Conservation (phyloP, 805 yeast genomes). For the Huiozyma sinensis region DNA sequence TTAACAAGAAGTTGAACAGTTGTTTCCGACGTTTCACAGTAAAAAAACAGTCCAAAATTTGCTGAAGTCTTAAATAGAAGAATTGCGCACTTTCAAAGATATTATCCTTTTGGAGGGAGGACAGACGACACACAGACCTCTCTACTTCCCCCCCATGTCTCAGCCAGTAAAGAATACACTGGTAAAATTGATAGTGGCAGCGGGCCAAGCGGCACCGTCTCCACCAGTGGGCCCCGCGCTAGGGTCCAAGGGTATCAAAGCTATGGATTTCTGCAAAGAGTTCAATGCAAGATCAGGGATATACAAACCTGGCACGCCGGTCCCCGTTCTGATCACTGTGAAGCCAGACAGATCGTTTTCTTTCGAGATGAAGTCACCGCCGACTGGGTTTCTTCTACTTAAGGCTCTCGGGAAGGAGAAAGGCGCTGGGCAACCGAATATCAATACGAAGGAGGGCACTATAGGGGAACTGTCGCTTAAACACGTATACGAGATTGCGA, state of each 20-base stretch:
- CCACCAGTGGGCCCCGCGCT: constrained; percentile 99
- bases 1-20: no score
- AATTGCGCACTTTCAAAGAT: no score
- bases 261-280: constrained; percentile 96
- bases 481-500: constrained; percentile 90
- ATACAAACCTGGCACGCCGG: constrained; percentile 75
- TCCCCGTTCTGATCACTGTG: constrained; percentile 76
- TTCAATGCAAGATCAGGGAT: constrained; percentile 94
- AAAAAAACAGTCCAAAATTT: no score
- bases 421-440: constrained; percentile 55
- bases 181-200: constrained; percentile 86
- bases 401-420: constrained; percentile 63
- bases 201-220: constrained; percentile 96
- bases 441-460: constrained; percentile 14
- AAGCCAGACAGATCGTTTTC: constrained; percentile 87
- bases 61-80: no score
- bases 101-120: not conserved
- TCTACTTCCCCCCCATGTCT: constrained; percentile 14
- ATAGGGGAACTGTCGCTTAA: constrained; percentile 69
- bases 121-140: not conserved
- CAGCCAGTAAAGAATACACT: constrained; percentile 46
- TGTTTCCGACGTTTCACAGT: no score
- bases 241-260: constrained; percentile 97
- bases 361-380: constrained; percentile 83
- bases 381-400: constrained; percentile 75